Conservation (phyloP, 805 yeast genomes). For the Metschnikowia bowlesiae region DNA sequence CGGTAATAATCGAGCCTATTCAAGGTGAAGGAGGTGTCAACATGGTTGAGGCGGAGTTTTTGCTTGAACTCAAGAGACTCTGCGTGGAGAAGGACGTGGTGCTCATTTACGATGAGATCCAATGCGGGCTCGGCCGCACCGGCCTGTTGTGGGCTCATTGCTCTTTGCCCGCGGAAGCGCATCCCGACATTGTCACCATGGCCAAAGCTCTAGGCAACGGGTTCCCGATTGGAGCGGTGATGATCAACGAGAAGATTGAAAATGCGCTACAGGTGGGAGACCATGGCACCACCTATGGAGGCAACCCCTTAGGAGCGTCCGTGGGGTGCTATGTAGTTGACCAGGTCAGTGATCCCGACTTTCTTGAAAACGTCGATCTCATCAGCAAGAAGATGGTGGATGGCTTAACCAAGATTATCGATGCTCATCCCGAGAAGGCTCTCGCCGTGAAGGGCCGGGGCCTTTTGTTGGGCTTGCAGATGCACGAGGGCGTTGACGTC, state of each 20-base stretch:
- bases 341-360: slow-evolving; percentile 55
- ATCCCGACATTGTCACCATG: slow-evolving; percentile 90
- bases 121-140: slow-evolving; percentile 92
- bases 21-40: slow-evolving; percentile 98
- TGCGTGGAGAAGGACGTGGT: slow-evolving; percentile 68
- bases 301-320: slow-evolving; percentile 88
- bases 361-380: slow-evolving; percentile 54
- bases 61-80: slow-evolving; percentile 58
- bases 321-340: slow-evolving; percentile 74
- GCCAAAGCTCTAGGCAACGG: slow-evolving; percentile 98
- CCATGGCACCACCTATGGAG: slow-evolving; percentile 98
- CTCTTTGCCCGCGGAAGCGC: slow-evolving; percentile 68
- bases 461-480: slow-evolving; percentile 78
- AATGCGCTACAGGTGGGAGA: slow-evolving; percentile 77
- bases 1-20: slow-evolving; percentile 92
- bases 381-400: slow-evolving; percentile 56
- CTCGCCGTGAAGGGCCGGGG: slow-evolving; percentile 84
- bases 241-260: slow-evolving; percentile 79
- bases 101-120: slow-evolving; percentile 91
- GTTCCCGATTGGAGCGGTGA: slow-evolving; percentile 90
- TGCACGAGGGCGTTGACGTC: slow-evolving; percentile 53
- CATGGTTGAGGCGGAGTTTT: slow-evolving; percentile 59
- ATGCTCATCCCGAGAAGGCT: slow-evolving; percentile 57
- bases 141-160: slow-evolving; percentile 94
- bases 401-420: slow-evolving; percentile 47